These are phyloP conservation scores for Aureobasidium lini DNA, from an alignment of 2,329 filamentous ascomycete species.

Conservation along the genomic window DNA sequence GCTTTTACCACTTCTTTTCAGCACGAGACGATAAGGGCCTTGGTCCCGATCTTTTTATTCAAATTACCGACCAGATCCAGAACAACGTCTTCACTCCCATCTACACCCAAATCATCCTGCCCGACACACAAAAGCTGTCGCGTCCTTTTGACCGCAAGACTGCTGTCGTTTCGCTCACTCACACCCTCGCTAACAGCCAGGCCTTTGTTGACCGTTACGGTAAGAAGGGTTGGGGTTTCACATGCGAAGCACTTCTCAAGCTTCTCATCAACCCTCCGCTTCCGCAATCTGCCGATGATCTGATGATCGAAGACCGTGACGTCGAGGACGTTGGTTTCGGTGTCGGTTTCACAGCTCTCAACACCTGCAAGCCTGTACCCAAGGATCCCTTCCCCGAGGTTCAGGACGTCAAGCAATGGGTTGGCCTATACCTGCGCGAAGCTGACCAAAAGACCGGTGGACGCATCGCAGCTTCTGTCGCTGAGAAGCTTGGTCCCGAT, in stretches of 20 bases:
- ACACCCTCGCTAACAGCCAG: conserved; percentile 78
- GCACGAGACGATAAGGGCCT: conserved; percentile 73
- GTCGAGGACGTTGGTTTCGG: conserved; percentile 94
- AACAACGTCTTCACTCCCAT: conserved; percentile 70
- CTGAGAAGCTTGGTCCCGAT: conserved; percentile 53
- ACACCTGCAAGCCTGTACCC: conserved; percentile 70
- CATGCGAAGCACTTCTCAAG: conserved; percentile 80
- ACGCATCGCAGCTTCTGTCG: conserved; percentile 61
- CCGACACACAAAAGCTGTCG: conserved; percentile 79
- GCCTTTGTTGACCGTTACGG: conserved; percentile 65
- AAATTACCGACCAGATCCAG: conserved; percentile 74
- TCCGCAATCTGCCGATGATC: conserved; percentile 52
- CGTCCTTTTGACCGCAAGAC: conserved; percentile 86
- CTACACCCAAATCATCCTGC: conserved; percentile 80
- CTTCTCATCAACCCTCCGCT: conserved; percentile 84
- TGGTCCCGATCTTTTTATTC: conserved; percentile 87
- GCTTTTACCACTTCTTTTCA: conserved; percentile 89
- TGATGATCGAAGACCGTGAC: conserved; percentile 75
- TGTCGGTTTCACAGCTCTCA: conserved; percentile 86
- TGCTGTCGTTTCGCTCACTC: conserved; percentile 86
- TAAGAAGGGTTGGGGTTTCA: conserved; percentile 84
- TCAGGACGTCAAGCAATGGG: conserved; percentile 71
- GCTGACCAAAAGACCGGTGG: conserved; percentile 69
- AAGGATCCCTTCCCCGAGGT: conserved; percentile 83
- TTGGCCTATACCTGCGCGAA: conserved; percentile 68